Base-by-base conservation (phyloP, 2,329 filamentous ascomycete genomes). In the Rhexocercosporidium sp. region DNA sequence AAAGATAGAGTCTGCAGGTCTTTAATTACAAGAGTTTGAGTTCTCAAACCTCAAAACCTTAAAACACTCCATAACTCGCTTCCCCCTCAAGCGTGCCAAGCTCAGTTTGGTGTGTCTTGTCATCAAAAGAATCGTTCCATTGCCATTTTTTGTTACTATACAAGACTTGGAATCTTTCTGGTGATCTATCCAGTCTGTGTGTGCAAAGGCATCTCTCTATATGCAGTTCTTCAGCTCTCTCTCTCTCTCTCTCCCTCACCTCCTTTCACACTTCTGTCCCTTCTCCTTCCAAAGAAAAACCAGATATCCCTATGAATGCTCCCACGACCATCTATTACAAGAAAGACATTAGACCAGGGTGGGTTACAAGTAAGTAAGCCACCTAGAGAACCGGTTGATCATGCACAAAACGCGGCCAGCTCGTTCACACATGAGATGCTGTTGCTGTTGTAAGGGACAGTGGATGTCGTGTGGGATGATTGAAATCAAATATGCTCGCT, bases 401-500 rank as follows among this genome's bases (percentile, higher is more conserved):
- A 66, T 68, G 60, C 60, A 64, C 62, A 64, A 62, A 69, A 69
- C 60, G 51, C 65, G 64, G 66, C 67, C 64, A 62, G 57, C 65
- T 68, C 66, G 57, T 68, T 62, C 53, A 65, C 61, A 69, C 69
- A 66, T 69, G 66, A 68, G 59, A 71, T 67, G 54, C 57, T 47
- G 49, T 57, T 63, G 56, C 41, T 59, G 65, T 34, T 14, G 49
- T 37, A 54, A 29, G 37, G 47, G 49, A 41, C 47, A 63, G 29
- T 64, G 63, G 59, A 51, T 62, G 62, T 63, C 29, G 62, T 69
- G 61, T 61, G 53, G 66, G 27, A 47, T 39, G 53, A 41, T 14
- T 54, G 37, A 69, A 69, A 67, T 65, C 44, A 72, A 72, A 74
- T 62, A 74, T 75, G 73, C 73, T 65, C 74, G 74, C 74, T 76